Base-by-base conservation (phyloP, 2,329 filamentous ascomycete genomes). In the Aspergillus neotritici region DNA sequence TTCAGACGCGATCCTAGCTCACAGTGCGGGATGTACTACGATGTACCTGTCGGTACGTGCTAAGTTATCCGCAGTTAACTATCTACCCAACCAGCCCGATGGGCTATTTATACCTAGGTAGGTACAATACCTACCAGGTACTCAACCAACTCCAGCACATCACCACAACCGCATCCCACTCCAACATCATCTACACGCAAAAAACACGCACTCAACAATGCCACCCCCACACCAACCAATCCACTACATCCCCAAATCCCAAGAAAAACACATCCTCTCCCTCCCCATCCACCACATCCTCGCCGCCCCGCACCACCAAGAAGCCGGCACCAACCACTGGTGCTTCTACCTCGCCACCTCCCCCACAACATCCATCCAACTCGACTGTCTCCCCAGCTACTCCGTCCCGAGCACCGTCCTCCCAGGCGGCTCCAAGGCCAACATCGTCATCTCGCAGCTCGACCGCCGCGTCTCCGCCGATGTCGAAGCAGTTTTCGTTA, bases 321-420 rank as follows among this genome's bases (percentile, higher is more conserved):
- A 38, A 11, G 44, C 44, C 1, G 16, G 34, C 29, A 53, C 51
- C 17, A 53, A 55, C 31, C 49, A 52, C 37, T 55, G 50, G 50
- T 52, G 53, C 30, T 34, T 53, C 42, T 55, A 52, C 36, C 41
- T 53, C 21, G 21, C 31, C 3, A 43, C 56, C 14, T 55, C 55
- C 31, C 47, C 52, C 3, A 52, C 45, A 36, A 47, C 8, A 25
- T 62, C 54, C 5, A 53, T 59, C 15, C 54, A 50, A 8, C 51
- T 56, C 29, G 56, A 63, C 49, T 57, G 56, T 11, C 49, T 50
- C 17, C 49, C 45, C 2, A 56, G 35, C 29, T 51, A 52, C 38
- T 41, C 17, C 4, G 21, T 50, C 21, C 52, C 50, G 2, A 55
- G 47, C 33, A 49, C 47, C 12, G 32, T 50, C 11, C 37, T 55